Evolutionary conservation across 148 eudicot genomes (phyloP), one percentile per base, ranked within the genome.

Genomic region (Suaeda aralocaspica): DNA sequence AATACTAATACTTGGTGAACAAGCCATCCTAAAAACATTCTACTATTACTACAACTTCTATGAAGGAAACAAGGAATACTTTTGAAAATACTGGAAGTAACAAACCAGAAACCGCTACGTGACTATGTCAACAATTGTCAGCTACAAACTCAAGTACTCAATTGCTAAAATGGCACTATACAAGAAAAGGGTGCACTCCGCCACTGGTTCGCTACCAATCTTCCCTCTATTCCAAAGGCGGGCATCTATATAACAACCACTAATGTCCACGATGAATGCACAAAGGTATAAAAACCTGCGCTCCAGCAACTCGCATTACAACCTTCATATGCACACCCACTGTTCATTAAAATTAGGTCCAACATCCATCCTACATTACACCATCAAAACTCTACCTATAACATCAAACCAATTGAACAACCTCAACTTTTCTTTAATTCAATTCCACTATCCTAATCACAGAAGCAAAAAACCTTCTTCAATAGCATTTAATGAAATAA

Each of bases 351-450:
- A 26, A 12, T 13, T 34, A 19, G 0, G 16, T 59, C 63, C 18
- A 31, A 59, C 31, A 31, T 30, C 63, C 18, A 18, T 10, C 12
- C 59, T 33, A 46, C 59, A 34, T 51, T 45, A 34, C 31, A 12
- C 71, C 71, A 18, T 41, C 51, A 41, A 13, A 58, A 29, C 0
- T 29, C 36, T 36, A 58, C 3, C 62, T 30, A 29, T 58, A 1
- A 28, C 62, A 58, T 29, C 62, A 58, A 29, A 58, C 19, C 39
- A 58, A 33, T 60, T 60, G 26, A 60, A 60, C 64, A 33, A 60
- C 64, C 45, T 19, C 26, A 36, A 34, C 33, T 6, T 56, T 24
- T 21, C 10, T 28, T 25, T 26, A 25, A 26, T 9, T 25, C 33
- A 25, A 26, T 9, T 25, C 33, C 33, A 26, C 60, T 26, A 33